phyloP scores from a whole-genome alignment of 768 basidiomycete species.

The Leccinum truebloodii region DNA sequence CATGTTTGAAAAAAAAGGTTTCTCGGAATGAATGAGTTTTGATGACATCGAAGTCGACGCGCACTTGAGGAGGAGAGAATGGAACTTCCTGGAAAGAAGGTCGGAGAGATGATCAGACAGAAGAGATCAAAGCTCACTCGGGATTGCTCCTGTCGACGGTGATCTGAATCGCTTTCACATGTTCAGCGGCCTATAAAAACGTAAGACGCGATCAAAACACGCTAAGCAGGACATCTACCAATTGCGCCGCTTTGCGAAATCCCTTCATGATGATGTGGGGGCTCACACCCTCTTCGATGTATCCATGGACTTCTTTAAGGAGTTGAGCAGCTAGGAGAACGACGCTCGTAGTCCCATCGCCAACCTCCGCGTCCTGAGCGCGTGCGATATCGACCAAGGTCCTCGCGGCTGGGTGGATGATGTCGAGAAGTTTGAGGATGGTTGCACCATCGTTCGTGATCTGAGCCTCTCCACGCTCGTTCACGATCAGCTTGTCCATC shows the following conservation, averaged over 20 bases:
- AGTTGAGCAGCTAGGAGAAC: conserved; percentile 93
- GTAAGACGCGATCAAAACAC: conserved; percentile 11
- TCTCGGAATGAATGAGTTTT: conserved; percentile 97
- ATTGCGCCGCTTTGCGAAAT: conserved; percentile 80
- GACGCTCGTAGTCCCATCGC: conserved; percentile 97
- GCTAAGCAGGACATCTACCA: conserved; percentile 53
- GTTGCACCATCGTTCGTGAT: conserved; percentile 99
- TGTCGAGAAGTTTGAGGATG: conserved; percentile 95
- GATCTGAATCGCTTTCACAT: conserved; percentile 88
- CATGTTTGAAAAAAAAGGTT: conserved; percentile 99
- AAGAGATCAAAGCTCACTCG: conserved; percentile 57
- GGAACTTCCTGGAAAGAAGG: conserved; percentile 68
- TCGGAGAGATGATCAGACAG: conserved; percentile 9
- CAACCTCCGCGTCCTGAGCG: conserved; percentile 97
- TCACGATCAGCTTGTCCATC: conserved; percentile 98
- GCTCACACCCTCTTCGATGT: conserved; percentile 96
- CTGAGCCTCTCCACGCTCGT: conserved; percentile 91
- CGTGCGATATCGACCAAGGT: conserved; percentile 98
- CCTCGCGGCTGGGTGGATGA: conserved; percentile 96
- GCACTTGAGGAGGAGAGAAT: conserved; percentile 91
- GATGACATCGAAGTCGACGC: conserved; percentile 99
- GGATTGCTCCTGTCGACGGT: conserved; percentile 87
- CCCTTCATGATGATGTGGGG: conserved; percentile 99
- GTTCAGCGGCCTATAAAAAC: conserved; percentile 67
- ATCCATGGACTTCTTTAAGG: conserved; percentile 86